Conservation (phyloP, 2,329 filamentous ascomycete species). For the Biscogniauxia marginata region DNA sequence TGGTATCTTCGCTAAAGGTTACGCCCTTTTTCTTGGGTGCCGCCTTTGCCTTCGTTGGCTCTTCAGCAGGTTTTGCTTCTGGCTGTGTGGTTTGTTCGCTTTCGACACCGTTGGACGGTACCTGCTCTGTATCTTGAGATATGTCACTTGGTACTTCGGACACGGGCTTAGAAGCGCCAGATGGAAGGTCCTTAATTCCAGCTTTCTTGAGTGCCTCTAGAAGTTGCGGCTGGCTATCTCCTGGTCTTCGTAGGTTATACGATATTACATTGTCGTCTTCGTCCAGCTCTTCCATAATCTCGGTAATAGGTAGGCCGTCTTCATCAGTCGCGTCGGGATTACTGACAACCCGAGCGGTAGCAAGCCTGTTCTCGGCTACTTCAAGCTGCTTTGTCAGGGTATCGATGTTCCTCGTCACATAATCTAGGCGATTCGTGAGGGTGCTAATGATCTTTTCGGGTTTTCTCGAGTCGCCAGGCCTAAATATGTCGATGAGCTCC, state of each 20-base stretch:
- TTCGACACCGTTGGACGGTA: constrained; percentile 1
- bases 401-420: constrained; percentile 78
- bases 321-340: constrained; percentile 64
- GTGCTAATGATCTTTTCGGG: constrained; percentile 64
- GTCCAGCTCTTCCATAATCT: constrained; percentile 90
- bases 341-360: constrained; percentile 58
- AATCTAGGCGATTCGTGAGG: constrained; percentile 78
- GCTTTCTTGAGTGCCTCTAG: constrained; percentile 73
- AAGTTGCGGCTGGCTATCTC: constrained; percentile 65
- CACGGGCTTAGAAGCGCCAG: constrained; percentile 27
- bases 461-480: constrained; percentile 45
- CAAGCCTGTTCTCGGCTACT: constrained; percentile 66
- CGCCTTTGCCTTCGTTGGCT: constrained; percentile 8
- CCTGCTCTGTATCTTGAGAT: constrained; percentile 15
- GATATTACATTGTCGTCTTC: constrained; percentile 84
- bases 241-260: constrained; percentile 64
- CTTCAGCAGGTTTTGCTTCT: not conserved
- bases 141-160: constrained; percentile 8
- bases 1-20: constrained; percentile 61
- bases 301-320: constrained; percentile 74
- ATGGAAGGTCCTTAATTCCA: constrained; percentile 54
- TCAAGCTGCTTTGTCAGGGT: constrained; percentile 60
- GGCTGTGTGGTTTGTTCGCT: not conserved
- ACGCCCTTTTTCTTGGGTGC: constrained; percentile 53
- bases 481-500: constrained; percentile 53